Evolutionary conservation across 2,329 filamentous ascomycete species (phyloP), one percentile per base, ranked within the genome.

Genomic region (Claviceps citrina): DNA sequence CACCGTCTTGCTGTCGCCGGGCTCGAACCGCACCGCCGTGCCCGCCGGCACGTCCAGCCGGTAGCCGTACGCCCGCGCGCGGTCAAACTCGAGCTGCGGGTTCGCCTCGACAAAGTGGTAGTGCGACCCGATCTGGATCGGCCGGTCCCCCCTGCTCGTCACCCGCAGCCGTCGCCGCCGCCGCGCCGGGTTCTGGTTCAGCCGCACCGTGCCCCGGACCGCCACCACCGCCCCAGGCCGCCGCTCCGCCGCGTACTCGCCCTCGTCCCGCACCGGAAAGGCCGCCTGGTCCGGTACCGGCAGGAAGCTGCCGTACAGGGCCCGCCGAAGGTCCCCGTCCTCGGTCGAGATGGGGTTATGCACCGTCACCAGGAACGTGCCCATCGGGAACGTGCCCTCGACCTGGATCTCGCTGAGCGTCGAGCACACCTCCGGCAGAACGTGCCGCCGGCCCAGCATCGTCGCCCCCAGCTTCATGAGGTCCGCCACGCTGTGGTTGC

Each of bases 91-190:
- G 38, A 96, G 71, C 57, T 84, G 76, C 0, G 86, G 84, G 60
- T 96, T 96, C n/a, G 78, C 81, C 65, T 96, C 89, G 54, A 93
- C 76, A 57, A 96, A 93, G 62, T 95, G 89, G 59, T 94, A 96
- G 62, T 96, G 89, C 25, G 85, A 93, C 25, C 89, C 89, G 44
- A 87, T 81, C 68, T 95, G 87, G 44, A 95, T 81, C 1, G 89
- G 89, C 25, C 89, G 69, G 59, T 96, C 89, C 6, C 89, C 89
- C 51, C 73, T 83, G 59, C 84, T 94, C 46, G 79, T 86, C 31
- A 96, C 84, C 54, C 68, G 76, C 30, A 96, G 64, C 44, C 64
- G 70, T 47, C 87, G 78, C 44, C 87, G 72, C 60, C 73, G 78
- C 39, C 85, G 71, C 28, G 78, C 79, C 50, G 78, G 70, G 30